A percentile compares a stretch with the other conserved stretches of the same genome.
These are phyloP conservation scores for Petunia hybrid DNA, from an alignment of 305 asterid species.

Conservation along the genomic window DNA sequence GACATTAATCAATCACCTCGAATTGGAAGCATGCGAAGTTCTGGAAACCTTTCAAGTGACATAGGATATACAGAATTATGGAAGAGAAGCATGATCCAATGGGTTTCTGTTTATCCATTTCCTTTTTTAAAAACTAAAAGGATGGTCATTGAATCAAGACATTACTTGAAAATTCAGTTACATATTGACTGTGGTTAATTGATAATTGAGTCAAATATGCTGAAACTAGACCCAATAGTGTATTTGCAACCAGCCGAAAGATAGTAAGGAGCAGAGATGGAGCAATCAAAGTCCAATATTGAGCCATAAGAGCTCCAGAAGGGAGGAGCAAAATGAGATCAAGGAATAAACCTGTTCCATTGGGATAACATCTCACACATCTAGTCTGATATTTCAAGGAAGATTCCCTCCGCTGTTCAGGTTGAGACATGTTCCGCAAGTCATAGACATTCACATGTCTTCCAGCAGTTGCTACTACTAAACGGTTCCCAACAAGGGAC, in stretches of 20 bases:
- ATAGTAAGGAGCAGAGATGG: not conserved
- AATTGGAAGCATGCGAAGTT: not conserved
- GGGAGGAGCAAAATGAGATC: conserved; percentile 24
- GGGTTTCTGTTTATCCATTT: not conserved
- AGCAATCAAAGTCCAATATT: conserved; percentile 16
- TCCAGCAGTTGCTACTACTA: conserved; percentile 98
- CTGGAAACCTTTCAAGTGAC: not conserved
- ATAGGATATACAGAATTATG: not conserved
- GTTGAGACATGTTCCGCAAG: conserved; percentile 93
- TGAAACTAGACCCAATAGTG: not conserved
- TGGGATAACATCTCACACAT: conserved; percentile 92
- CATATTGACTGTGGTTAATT: not conserved
- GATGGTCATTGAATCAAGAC: not conserved
- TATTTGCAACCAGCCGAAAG: not conserved
- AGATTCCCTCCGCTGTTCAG: conserved; percentile 93
- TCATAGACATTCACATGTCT: conserved; percentile 95
- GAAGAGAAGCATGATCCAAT: not conserved
- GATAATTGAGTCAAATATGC: not conserved
- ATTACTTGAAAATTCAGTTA: not conserved
- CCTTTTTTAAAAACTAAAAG: not conserved
- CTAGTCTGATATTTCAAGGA: conserved; percentile 94
- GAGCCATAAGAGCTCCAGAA: conserved; percentile 24
- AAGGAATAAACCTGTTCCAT: conserved; percentile 81
- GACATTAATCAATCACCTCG: not conserved
- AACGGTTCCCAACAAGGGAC: conserved; percentile 83